phyloP scores from a whole-genome alignment of 208 protist species.

The Crithidia acanthocephali region DNA sequence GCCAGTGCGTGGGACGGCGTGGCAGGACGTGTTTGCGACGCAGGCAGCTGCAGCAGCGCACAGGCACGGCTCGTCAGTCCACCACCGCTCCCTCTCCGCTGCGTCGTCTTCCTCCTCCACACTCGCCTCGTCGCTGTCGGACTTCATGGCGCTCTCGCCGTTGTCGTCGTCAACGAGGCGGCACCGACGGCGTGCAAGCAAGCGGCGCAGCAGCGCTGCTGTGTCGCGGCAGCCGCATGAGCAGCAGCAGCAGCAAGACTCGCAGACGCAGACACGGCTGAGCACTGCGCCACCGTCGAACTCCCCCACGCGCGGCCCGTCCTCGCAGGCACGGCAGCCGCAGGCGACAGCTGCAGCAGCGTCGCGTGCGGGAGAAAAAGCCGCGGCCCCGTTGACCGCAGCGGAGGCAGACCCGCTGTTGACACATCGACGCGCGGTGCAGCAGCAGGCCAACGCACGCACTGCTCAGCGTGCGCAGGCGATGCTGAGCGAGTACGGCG shows the following conservation, averaged over 20 bases:
- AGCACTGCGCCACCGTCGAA: not conserved
- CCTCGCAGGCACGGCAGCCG: not conserved
- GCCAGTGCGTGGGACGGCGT: slow-evolving; percentile 26
- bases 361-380: not conserved
- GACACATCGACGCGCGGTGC: slow-evolving; percentile 8
- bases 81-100: not conserved
- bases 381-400: not conserved
- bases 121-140: slow-evolving; percentile 5
- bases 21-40: slow-evolving; percentile 11
- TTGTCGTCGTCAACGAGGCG: not conserved
- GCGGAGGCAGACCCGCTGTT: not conserved
- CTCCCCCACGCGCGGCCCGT: slow-evolving; percentile 3
- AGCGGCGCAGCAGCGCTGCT: no score
- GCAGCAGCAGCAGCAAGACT: not conserved
- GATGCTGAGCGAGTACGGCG: slow-evolving; percentile 30
- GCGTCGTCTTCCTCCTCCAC: not conserved
- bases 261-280: not conserved
- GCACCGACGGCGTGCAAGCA: no score
- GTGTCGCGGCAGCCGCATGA: no score
- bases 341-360: not conserved
- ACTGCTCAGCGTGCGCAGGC: slow-evolving; percentile 22
- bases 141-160: not conserved
- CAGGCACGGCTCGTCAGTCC: no score
- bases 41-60: no score
- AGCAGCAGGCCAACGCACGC: slow-evolving; percentile 1